These are phyloP conservation scores for Aaosphaeria arxii DNA, from an alignment of 2,329 filamentous ascomycete genomes.

Conservation along the genomic window DNA sequence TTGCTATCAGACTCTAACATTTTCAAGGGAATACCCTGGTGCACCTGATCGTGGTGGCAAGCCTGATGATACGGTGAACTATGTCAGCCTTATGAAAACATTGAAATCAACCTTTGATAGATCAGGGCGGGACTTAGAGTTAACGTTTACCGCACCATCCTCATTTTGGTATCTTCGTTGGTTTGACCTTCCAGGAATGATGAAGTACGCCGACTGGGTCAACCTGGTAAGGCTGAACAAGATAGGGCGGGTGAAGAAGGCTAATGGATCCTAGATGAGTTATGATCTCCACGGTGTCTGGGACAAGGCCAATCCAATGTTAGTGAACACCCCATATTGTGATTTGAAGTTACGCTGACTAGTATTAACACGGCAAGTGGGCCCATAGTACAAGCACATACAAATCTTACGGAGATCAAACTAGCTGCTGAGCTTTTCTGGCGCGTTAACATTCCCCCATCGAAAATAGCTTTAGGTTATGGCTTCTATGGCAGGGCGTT, in stretches of 20 bases:
- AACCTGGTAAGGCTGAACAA: not conserved
- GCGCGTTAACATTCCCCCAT: conserved; percentile 40
- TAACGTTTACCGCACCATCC: conserved; percentile 23
- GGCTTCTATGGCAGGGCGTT: conserved; percentile 44
- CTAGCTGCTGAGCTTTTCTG: conserved; percentile 43
- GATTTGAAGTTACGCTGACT: no score
- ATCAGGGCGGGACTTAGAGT: conserved; percentile 7
- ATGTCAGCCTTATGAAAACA: not conserved
- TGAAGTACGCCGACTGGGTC: not conserved
- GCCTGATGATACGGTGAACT: conserved; percentile 21
- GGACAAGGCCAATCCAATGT: conserved; percentile 26
- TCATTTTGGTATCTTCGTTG: conserved; percentile 23
- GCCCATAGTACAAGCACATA: conserved; percentile 32
- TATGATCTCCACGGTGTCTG: conserved; percentile 47
- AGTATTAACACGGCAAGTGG: conserved; percentile 15
- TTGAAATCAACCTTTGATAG: not conserved
- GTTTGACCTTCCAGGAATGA: conserved; percentile 13
- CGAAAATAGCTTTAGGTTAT: conserved; percentile 42
- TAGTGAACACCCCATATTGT: conserved; percentile 9
- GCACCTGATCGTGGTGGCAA: conserved; percentile 33
- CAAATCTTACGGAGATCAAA: conserved; percentile 48
- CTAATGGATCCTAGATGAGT: conserved; percentile 5
- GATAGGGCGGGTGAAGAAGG: not conserved
- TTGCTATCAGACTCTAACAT: no score
- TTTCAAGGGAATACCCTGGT: conserved; percentile 30